A percentile compares a stretch with the other conserved stretches of the same genome.
Evolutionary conservation across 495 filamentous ascomycete genomes (phyloP).

Genomic region (Clohesyomyces aquaticus): DNA sequence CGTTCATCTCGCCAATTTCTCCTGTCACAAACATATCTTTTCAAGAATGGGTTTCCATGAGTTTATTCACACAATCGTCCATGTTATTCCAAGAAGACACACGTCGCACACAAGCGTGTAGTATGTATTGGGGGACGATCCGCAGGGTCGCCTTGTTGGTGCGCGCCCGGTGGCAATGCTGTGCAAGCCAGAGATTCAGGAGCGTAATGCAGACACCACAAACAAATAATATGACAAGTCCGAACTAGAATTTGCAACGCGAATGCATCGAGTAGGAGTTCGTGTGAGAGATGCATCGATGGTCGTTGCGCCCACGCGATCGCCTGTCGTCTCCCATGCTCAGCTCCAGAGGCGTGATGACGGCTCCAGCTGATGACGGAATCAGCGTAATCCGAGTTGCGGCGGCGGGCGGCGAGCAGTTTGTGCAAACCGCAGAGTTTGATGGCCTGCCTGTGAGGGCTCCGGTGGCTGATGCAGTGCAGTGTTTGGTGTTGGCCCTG

Average conservation of each 20-base stretch:
- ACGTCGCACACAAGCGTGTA: not conserved
- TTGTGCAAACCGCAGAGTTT: not conserved
- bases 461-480: not conserved
- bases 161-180: not conserved
- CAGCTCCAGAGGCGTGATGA: not conserved
- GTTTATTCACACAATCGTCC: no score
- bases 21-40: no score
- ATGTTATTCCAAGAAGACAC: not conserved
- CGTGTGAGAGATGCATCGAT: conserved; percentile 21
- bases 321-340: not conserved
- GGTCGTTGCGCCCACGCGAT: not conserved
- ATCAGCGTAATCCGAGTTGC: not conserved
- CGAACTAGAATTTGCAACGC: conserved; percentile 8
- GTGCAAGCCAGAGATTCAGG: conserved; percentile 10
- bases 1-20: no score
- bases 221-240: conserved; percentile 1
- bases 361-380: not conserved
- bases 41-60: no score
- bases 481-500: not conserved
- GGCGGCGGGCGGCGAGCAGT: not conserved
- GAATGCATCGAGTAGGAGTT: not conserved
- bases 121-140: not conserved
- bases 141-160: not conserved
- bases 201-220: conserved; percentile 7
- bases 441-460: not conserved